Base-by-base conservation (phyloP, 2,329 filamentous ascomycete species). In the Capronia americana region DNA sequence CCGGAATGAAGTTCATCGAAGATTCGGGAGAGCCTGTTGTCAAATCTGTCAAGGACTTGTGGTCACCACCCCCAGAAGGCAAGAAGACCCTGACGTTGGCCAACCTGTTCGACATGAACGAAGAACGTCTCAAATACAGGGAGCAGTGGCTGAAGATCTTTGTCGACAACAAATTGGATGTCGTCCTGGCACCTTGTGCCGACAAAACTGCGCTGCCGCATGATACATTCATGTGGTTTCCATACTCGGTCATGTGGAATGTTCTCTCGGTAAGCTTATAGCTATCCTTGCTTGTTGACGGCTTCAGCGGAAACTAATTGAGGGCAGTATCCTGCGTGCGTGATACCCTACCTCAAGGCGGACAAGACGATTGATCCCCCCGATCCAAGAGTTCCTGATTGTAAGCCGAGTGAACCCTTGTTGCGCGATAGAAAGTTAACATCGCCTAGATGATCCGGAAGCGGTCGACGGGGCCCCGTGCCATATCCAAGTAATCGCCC, bases 161-260 rank as follows among this genome's bases (percentile, higher is more conserved):
- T 71, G 12, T 73, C 75, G 67, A 76, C 77, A 32, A 80, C 51
- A 76, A 75, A 8, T 77, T 90, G 8, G 87, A 90, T 78, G 86
- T 86, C 0, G 82, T 90, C 57, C 82, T 90, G 61, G 86, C 83
- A 64, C 88, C 87, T 0, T 81, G 88, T 0, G 87, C 87, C 0
- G 85, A 87, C 1, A 80, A 83, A 14, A 83, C 87, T 61, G 88
- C 90, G 76, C 78, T 82, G 2, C 90, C 86, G 76, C 88, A 88
- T 73, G 84, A 83, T 0, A 83, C 86, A 0, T 84, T 86, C 63
- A 63, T 46, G 24, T 50, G 44, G 32, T 66, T 66, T n/a, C 66
- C 68, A 34, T 70, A 70, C 41, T 88, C 87, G 14, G 84, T 81
- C 20, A 82, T 81, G 3, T 88, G 87, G 72, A 86, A 88, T 12